Evolutionary conservation across 306 rosid genomes (phyloP).

Genomic region (Sicyos baderoa): DNA sequence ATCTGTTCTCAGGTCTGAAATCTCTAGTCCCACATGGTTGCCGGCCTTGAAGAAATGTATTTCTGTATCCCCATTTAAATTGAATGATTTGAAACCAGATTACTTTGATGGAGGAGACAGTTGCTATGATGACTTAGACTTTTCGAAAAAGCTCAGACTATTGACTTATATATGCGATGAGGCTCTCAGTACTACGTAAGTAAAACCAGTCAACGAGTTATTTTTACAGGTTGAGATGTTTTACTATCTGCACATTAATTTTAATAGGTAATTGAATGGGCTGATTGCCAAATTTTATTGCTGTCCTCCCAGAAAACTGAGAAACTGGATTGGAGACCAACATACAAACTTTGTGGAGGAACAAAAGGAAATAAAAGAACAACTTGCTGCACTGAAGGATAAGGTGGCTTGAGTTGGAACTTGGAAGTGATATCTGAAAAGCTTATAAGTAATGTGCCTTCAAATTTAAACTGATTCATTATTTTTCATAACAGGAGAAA

Average conservation of each 20-base stretch:
- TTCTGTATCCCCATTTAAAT: conserved; percentile 25
- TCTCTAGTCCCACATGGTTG: conserved; percentile 29
- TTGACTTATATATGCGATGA: conserved; percentile 46
- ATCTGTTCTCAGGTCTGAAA: conserved; percentile 22
- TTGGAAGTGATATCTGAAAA: not conserved
- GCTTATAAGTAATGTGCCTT: not conserved
- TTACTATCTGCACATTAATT: not conserved
- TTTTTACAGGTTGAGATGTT: not conserved
- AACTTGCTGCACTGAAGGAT: conserved; percentile 31
- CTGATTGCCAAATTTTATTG: not conserved
- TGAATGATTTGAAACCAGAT: conserved; percentile 27
- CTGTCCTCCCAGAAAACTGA: conserved; percentile 31
- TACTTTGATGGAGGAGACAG: conserved; percentile 23
- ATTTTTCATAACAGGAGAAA: conserved; percentile 28
- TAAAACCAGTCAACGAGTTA: conserved; percentile 5
- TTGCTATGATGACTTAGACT: conserved; percentile 31
- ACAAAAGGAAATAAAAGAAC: conserved; percentile 32
- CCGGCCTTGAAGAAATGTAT: conserved; percentile 32
- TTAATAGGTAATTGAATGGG: not conserved
- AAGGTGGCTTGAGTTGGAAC: conserved; percentile 27
- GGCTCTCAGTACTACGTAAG: conserved; percentile 44
- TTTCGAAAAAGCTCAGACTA: conserved; percentile 36
- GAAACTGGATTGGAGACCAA: conserved; percentile 41
- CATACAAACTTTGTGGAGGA: conserved; percentile 23
- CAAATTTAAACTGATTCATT: not conserved